Evolutionary conservation across 257 asterid genomes (phyloP).

Genomic region (Cinchona pubescens): DNA sequence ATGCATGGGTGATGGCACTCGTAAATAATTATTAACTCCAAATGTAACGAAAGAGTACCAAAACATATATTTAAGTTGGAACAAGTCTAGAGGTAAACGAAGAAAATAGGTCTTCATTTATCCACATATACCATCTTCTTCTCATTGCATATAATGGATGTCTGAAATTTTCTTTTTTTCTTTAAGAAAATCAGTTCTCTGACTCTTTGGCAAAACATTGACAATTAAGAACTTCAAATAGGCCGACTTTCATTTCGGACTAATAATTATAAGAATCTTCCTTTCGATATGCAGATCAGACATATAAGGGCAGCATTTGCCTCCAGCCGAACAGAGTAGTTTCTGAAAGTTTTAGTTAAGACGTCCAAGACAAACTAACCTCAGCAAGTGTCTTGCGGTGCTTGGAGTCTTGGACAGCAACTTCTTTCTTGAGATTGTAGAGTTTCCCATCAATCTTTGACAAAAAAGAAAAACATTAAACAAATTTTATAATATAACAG

Average conservation of each 20-base stretch:
- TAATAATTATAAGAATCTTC: background rate
- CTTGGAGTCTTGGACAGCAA: constrained; percentile 78
- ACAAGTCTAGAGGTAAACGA: background rate
- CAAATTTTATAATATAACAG: background rate
- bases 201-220: background rate
- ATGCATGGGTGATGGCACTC: background rate
- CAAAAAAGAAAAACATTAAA: constrained; percentile 23
- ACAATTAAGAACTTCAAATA: background rate
- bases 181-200: background rate
- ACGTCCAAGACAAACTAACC: constrained; percentile 39
- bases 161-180: background rate
- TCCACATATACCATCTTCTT: too few species aligned
- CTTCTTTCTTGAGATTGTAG: constrained; percentile 72
- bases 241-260: background rate
- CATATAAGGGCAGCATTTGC: background rate
- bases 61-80: background rate
- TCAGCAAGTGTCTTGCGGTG: constrained; percentile 91
- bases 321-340: background rate
- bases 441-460: constrained; percentile 86
- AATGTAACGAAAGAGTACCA: background rate
- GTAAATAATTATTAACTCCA: background rate
- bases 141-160: background rate
- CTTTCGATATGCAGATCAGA: background rate
- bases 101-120: background rate
- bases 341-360: background rate